A percentile compares a stretch with the other conserved stretches of the same genome.
phyloP scores from a whole-genome alignment of 495 filamentous ascomycete species.

The Neurospora sp. region DNA sequence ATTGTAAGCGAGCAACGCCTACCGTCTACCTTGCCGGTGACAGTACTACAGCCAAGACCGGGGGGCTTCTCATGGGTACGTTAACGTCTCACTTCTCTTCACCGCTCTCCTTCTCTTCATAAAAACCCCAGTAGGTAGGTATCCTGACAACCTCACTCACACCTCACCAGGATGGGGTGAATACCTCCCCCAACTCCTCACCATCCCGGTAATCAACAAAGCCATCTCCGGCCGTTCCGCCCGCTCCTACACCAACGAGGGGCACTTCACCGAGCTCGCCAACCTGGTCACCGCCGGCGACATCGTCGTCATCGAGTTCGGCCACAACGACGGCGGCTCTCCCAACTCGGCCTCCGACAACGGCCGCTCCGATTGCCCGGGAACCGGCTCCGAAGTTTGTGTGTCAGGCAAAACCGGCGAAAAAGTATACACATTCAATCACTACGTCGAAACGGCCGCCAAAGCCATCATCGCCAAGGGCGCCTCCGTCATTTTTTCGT shows the following conservation, averaged over 20 bases:
- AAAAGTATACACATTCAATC: constrained; percentile 45
- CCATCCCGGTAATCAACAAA: constrained; percentile 42
- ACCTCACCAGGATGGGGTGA: constrained; percentile 40
- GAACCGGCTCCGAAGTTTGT: constrained; percentile 46
- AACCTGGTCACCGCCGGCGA: constrained; percentile 38
- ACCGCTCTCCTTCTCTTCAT: no score
- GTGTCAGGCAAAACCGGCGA: constrained; percentile 37
- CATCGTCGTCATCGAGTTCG: constrained; percentile 53
- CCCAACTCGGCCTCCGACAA: constrained; percentile 44
- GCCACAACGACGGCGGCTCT: constrained; percentile 57
- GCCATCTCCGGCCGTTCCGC: constrained; percentile 50
- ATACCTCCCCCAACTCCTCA: constrained; percentile 41
- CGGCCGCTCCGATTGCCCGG: constrained; percentile 48
- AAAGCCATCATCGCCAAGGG: constrained; percentile 51
- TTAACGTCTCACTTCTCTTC: no score
- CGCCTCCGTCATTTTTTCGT: constrained; percentile 46
- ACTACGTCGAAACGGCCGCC: constrained; percentile 30
- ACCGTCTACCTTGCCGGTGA: constrained; percentile 46
- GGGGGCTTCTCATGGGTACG: constrained; percentile 7
- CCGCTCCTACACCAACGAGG: constrained; percentile 50
- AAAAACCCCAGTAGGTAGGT: no score
- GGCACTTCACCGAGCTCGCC: constrained; percentile 47
- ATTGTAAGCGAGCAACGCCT: constrained; percentile 10
- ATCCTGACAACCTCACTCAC: background rate
- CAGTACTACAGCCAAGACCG: constrained; percentile 43